A percentile compares a stretch with the other conserved stretches of the same genome.
Evolutionary conservation across 2,329 filamentous ascomycete genomes (phyloP).

Genomic region (Curvularia spicifera): DNA sequence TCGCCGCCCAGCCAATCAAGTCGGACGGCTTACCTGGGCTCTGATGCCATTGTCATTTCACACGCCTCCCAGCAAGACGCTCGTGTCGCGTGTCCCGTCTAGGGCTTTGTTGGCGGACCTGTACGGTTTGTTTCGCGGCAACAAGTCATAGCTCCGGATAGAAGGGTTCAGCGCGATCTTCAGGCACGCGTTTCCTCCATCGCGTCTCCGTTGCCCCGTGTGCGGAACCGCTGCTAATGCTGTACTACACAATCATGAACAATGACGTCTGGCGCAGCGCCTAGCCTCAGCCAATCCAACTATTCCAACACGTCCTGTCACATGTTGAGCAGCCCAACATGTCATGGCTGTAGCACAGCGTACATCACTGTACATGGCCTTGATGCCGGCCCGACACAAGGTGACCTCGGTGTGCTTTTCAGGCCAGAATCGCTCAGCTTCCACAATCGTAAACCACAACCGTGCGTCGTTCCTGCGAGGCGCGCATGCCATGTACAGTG

Average conservation of each 20-base stretch:
- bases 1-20: constrained; percentile 27
- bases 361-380: constrained; percentile 14
- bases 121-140: neutral
- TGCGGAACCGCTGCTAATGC: constrained; percentile 18
- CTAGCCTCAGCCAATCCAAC: constrained; percentile 10
- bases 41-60: constrained; percentile 15
- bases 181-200: constrained; percentile 18
- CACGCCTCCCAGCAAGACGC: neutral
- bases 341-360: neutral
- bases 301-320: constrained; percentile 7
- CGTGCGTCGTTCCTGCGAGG: constrained; percentile 16
- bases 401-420: constrained; percentile 19
- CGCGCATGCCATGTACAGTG: constrained; percentile 5
- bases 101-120: neutral
- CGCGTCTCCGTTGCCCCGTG: constrained; percentile 14
- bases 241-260: constrained; percentile 5
- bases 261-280: constrained; percentile 19
- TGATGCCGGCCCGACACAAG: constrained; percentile 1
- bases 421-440: constrained; percentile 4
- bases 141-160: neutral
- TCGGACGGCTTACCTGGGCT: constrained; percentile 13
- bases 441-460: constrained; percentile 2
- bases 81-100: constrained; percentile 16
- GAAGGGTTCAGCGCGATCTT: constrained; percentile 14
- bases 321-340: constrained; percentile 5